Conservation (phyloP, 2,329 filamentous ascomycete genomes). For the Penicillium sp. region DNA sequence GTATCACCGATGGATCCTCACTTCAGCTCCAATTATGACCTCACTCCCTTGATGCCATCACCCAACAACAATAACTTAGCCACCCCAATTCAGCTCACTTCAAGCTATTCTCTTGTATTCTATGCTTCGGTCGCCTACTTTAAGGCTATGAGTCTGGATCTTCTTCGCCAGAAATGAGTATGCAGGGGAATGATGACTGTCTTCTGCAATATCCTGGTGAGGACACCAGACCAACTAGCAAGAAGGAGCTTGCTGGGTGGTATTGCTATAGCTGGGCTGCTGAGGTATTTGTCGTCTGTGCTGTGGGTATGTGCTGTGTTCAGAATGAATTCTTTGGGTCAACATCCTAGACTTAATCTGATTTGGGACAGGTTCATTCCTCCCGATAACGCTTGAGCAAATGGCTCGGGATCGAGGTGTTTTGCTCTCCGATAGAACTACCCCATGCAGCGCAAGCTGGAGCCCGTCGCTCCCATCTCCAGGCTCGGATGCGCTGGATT, state of each 20-base stretch:
- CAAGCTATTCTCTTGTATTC: background rate
- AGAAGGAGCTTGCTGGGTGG: conserved; percentile 86
- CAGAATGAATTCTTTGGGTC: background rate
- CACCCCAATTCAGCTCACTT: background rate
- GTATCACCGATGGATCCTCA: background rate
- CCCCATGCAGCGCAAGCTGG: conserved; percentile 67
- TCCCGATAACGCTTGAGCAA: conserved; percentile 91
- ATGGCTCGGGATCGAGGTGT: conserved; percentile 90
- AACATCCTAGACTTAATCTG: conserved; percentile 15
- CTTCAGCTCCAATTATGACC: conserved; percentile 12
- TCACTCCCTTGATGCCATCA: conserved; percentile 12
- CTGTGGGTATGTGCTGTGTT: conserved; percentile 53
- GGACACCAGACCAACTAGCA: conserved; percentile 82
- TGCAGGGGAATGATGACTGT: conserved; percentile 26
- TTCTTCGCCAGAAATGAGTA: conserved; percentile 1
- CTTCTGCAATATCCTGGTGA: conserved; percentile 68
- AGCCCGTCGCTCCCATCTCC: conserved; percentile 39
- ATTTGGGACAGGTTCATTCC: conserved; percentile 69
- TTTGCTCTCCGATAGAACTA: conserved; percentile 69
- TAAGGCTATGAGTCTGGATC: conserved; percentile 1
- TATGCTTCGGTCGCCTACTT: background rate
- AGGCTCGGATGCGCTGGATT: conserved; percentile 9
- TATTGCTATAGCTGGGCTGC: conserved; percentile 96
- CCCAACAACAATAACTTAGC: background rate
- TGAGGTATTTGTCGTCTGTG: conserved; percentile 94